phyloP scores from a whole-genome alignment of 2,329 filamentous ascomycete species.

The Calonectria leucothoes region DNA sequence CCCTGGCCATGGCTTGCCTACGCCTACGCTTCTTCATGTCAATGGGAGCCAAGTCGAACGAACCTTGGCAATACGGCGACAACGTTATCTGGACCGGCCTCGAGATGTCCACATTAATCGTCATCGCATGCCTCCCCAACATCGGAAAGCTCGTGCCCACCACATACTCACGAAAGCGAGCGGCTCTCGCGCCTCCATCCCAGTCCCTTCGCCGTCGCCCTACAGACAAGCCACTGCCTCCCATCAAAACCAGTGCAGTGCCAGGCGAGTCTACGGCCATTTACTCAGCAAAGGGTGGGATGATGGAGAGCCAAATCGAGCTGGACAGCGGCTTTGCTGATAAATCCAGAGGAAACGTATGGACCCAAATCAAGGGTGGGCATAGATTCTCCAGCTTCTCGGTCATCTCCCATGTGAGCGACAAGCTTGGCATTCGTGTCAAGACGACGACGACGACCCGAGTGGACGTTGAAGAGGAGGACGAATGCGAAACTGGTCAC shows the following conservation, averaged over 20 bases:
- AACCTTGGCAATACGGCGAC: slow-evolving; percentile 56
- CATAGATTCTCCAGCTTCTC: slow-evolving; percentile 34
- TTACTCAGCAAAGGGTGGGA: not conserved
- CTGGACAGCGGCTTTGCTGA: slow-evolving; percentile 44
- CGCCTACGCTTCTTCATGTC: slow-evolving; percentile 49
- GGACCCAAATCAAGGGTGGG: slow-evolving; percentile 44
- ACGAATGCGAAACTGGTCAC: slow-evolving; percentile 3
- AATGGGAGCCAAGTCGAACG: slow-evolving; percentile 49
- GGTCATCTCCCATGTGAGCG: slow-evolving; percentile 36
- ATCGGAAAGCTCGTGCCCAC: slow-evolving; percentile 41
- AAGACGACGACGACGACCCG: slow-evolving; percentile 35
- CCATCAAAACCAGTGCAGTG: slow-evolving; percentile 4
- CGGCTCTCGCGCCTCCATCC: not conserved
- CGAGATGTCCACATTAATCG: slow-evolving; percentile 55
- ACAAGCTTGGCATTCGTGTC: slow-evolving; percentile 36
- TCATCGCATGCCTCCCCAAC: slow-evolving; percentile 55
- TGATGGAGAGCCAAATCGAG: slow-evolving; percentile 40
- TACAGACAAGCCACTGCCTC: slow-evolving; percentile 8
- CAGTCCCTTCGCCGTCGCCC: not conserved
- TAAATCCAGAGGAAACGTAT: slow-evolving; percentile 44
- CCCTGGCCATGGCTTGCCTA: slow-evolving; percentile 50
- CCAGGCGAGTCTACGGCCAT: slow-evolving; percentile 8
- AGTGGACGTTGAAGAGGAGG: slow-evolving; percentile 4
- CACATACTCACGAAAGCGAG: not conserved
- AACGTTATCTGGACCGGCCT: slow-evolving; percentile 56